Evolutionary conservation across 345 rosid genomes (phyloP).

Genomic region (Passiflora organensis): DNA sequence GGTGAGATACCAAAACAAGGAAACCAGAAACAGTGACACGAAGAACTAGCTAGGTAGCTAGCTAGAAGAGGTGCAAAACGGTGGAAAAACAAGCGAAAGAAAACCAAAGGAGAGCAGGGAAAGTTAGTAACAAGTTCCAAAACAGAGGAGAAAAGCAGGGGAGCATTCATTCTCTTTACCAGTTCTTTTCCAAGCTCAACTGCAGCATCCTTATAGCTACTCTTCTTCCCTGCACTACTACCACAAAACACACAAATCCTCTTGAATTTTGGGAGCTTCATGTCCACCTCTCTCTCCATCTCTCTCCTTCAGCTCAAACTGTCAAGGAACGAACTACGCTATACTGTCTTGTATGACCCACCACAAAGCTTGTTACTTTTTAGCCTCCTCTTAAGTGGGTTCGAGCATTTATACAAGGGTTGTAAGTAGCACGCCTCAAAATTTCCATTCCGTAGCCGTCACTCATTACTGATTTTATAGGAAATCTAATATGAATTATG

Average conservation of each 20-base stretch:
- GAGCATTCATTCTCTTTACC: no score
- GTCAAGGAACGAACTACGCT: no score
- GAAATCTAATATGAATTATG: no score
- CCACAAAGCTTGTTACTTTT: background rate
- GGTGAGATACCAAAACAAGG: background rate
- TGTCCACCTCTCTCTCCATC: constrained; percentile 17
- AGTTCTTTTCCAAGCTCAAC: constrained; percentile 28
- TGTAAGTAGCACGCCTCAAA: constrained; percentile 19
- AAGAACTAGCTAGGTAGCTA: no score
- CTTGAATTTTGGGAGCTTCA: constrained; percentile 22
- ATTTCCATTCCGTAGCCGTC: background rate
- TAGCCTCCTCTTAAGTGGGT: background rate
- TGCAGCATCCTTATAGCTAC: constrained; percentile 30
- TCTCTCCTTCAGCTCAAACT: background rate
- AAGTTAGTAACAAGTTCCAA: no score
- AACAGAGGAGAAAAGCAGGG: no score
- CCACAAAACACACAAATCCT: constrained; percentile 32
- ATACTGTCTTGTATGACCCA: no score
- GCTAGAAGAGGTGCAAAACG: no score
- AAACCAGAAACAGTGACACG: background rate
- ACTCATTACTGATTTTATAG: no score
- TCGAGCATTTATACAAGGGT: constrained; percentile 26
- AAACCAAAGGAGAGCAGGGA: background rate
- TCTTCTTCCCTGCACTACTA: constrained; percentile 30
- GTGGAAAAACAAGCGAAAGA: no score